A percentile compares a stretch with the other conserved stretches of the same genome.
These are phyloP conservation scores for Lecanosticta acicola DNA, from an alignment of 2,329 filamentous ascomycete species.

Conservation along the genomic window DNA sequence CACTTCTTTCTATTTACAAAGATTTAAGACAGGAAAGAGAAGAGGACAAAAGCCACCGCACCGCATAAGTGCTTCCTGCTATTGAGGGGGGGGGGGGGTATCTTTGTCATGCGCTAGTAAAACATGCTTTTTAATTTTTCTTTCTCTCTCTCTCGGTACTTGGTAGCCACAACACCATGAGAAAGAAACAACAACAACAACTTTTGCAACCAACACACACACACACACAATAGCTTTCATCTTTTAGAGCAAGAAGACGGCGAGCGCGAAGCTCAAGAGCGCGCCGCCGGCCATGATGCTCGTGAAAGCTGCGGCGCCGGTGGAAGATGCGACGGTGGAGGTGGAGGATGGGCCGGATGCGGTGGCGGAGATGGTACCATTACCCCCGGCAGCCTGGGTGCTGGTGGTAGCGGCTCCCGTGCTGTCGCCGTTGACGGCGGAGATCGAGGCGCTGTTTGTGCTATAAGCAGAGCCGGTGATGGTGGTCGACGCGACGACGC, in stretches of 20 bases:
- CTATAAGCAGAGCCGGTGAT: constrained; percentile 23
- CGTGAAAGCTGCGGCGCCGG: constrained; percentile 14
- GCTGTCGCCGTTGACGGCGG: constrained; percentile 19
- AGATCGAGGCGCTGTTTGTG: constrained; percentile 24
- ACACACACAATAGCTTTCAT: too few species aligned
- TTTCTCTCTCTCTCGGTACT: too few species aligned
- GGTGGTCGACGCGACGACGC: constrained; percentile 18
- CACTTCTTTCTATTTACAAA: too few species aligned
- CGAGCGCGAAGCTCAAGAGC: constrained; percentile 22
- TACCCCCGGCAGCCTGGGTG: constrained; percentile 11
- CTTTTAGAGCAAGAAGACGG: constrained; percentile 11
- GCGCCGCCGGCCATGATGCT: constrained; percentile 17
- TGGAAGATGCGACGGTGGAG: constrained; percentile 7
- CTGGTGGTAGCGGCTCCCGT: constrained; percentile 12
- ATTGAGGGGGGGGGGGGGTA: too few species aligned
- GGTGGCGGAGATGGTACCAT: constrained; percentile 10
- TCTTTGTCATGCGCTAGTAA: too few species aligned
- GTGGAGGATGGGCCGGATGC: constrained; percentile 9
- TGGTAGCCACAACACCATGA: too few species aligned
- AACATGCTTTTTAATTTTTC: too few species aligned
- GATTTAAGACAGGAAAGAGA: too few species aligned
- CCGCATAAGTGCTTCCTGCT: too few species aligned
- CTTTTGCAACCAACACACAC: too few species aligned
- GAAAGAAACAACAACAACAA: too few species aligned
- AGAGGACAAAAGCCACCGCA: too few species aligned